phyloP scores from a whole-genome alignment of 179 eudicot genomes.

The Gypsophila paniculata region DNA sequence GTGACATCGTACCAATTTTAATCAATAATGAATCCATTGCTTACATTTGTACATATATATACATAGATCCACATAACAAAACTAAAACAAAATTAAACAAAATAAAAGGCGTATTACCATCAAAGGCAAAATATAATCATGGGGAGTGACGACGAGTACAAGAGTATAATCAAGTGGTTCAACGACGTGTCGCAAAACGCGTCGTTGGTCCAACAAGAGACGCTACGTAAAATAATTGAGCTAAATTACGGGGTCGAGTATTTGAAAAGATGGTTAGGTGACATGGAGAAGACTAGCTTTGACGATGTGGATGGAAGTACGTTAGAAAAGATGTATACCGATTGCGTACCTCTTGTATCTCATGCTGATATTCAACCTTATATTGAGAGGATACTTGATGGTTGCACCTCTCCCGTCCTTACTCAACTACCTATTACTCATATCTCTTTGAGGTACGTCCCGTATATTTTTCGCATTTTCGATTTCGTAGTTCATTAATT shows the following conservation, averaged over 20 bases:
- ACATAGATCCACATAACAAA: too few species aligned
- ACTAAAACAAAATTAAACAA: too few species aligned
- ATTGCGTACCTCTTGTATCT: constrained; percentile 49
- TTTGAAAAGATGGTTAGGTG: constrained; percentile 46
- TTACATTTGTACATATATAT: too few species aligned
- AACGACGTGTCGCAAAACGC: constrained; percentile 45
- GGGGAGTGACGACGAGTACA: constrained; percentile 21
- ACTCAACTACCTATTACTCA: constrained; percentile 61
- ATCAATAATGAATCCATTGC: too few species aligned
- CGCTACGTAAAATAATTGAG: constrained; percentile 43
- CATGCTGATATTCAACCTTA: constrained; percentile 77
- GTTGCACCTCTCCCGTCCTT: constrained; percentile 47
- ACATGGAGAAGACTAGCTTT: background rate
- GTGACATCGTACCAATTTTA: too few species aligned
- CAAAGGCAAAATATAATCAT: background rate
- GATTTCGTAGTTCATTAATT: background rate
- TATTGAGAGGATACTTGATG: constrained; percentile 61
- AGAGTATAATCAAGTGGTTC: constrained; percentile 44
- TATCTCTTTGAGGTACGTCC: constrained; percentile 54
- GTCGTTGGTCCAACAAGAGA: constrained; percentile 39
- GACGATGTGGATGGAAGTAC: constrained; percentile 35
- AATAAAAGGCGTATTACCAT: too few species aligned
- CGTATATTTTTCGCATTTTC: background rate
- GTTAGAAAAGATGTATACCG: constrained; percentile 47
- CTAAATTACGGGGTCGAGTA: constrained; percentile 51